Base-by-base conservation (phyloP, 495 filamentous ascomycete genomes). In the Lindgomyces ingoldianus region DNA sequence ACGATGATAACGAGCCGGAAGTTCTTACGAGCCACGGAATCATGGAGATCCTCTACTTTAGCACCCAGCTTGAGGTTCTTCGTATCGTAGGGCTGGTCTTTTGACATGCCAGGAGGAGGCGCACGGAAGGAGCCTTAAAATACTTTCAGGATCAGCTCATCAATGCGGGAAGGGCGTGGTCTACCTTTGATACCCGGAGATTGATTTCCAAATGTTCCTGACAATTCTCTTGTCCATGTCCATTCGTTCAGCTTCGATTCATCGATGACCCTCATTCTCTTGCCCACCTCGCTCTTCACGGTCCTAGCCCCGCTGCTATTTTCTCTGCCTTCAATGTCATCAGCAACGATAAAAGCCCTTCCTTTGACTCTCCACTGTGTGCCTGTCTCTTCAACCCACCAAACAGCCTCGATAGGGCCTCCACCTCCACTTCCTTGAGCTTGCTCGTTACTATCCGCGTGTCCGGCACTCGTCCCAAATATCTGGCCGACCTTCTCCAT, bases 311-410 rank as follows among this genome's bases (percentile, higher is more conserved):
- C 76, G 65, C 75, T 75, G 22, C 77, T 80, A 52, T 79, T 82
- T 3, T 75, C 67, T 3, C 73, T 70, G 0, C 60, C 76, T 61
- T 87, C 86, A 30, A 82, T 81, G 60, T 85, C 85, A n/a, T 76
- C 73, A 0, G 74, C 83, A 0, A 78, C 75, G 12, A 78, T 65
- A 50, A 74, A 92, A n/a, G 89, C 91, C 27, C 75, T 74, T 9
- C 94, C 94, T 19, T 84, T 81, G 16, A 98, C 69, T 48, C 94
- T 80, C 94, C 93, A 98, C 79, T 98, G 93, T 33, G 83, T 87
- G 74, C 79, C 81, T 16, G 77, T 73, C 46, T 87, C 83, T 71
- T 83, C 82, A 16, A 87, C 73, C 93, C 93, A 98, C 74, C 89
- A 98, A 12, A 91, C 81, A 11, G 85, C 91, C 74, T 98, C 94